A percentile compares a stretch with the other conserved stretches of the same genome.
Evolutionary conservation across 2,329 filamentous ascomycete genomes (phyloP).

Genomic region (Rhexocercosporidium sp.): DNA sequence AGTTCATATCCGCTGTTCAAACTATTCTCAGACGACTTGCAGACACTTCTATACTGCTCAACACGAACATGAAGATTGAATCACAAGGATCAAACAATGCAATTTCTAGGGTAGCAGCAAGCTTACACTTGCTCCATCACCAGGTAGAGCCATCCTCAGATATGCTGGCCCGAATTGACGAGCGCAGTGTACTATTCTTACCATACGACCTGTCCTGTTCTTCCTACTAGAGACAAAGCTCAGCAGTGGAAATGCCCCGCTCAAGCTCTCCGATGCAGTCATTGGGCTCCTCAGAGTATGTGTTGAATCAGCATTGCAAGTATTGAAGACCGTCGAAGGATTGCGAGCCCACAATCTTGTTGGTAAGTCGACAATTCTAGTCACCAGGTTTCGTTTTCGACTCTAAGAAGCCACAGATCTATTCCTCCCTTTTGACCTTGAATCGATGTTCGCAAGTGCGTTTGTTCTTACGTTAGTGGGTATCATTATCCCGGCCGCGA

Average conservation of each 20-base stretch:
- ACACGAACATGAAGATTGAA: constrained; percentile 9
- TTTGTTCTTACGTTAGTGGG: constrained; percentile 7
- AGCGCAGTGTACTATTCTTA: constrained; percentile 11
- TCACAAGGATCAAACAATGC: not conserved
- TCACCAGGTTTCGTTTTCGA: not conserved
- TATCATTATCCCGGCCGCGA: constrained; percentile 2
- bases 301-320: constrained; percentile 11
- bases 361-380: not conserved
- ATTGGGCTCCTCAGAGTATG: constrained; percentile 9
- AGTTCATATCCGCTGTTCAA: constrained; percentile 11
- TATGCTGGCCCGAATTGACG: not conserved
- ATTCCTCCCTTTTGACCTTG: constrained; percentile 10
- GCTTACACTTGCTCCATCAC: constrained; percentile 8
- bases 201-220: constrained; percentile 9
- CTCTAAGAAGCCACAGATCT: not conserved
- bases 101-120: constrained; percentile 10
- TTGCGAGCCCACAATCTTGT: constrained; percentile 9
- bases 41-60: constrained; percentile 12
- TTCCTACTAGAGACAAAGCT: constrained; percentile 15
- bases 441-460: constrained; percentile 11
- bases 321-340: constrained; percentile 5
- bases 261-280: constrained; percentile 3
- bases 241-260: not conserved
- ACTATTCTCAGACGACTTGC: constrained; percentile 3
- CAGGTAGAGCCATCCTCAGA: not conserved